Evolutionary conservation across 345 rosid species (phyloP).

Genomic region (Brassica incana): DNA sequence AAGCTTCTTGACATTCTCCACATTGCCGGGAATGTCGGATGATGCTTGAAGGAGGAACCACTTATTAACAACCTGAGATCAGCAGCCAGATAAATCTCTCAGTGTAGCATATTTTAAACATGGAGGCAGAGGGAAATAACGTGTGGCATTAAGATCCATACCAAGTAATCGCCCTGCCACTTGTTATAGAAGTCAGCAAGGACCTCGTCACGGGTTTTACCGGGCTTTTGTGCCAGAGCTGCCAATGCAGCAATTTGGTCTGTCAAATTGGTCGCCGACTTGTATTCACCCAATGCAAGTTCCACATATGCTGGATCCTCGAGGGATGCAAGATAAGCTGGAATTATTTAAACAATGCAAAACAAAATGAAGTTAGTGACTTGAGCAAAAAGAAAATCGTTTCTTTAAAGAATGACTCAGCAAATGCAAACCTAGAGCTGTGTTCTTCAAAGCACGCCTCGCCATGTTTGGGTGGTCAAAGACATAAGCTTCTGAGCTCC

Average conservation of each 20-base stretch:
- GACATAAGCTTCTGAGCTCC: conserved; percentile 71
- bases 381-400: neutral
- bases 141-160: conserved; percentile 32
- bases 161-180: conserved; percentile 90
- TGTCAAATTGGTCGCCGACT: conserved; percentile 84
- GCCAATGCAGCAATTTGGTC: conserved; percentile 93
- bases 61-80: conserved; percentile 81
- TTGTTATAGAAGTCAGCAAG: conserved; percentile 81
- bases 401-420: neutral
- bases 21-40: conserved; percentile 82
- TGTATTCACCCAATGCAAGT: conserved; percentile 72
- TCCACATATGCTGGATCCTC: conserved; percentile 56
- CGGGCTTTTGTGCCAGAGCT: conserved; percentile 77
- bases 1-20: conserved; percentile 75
- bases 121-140: neutral
- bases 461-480: conserved; percentile 87
- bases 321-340: conserved; percentile 86
- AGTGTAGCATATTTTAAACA: conserved; percentile 1
- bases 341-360: conserved; percentile 19
- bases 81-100: neutral
- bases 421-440: conserved; percentile 65
- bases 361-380: conserved; percentile 15
- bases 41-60: conserved; percentile 95
- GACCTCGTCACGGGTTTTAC: conserved; percentile 72
- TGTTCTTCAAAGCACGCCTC: conserved; percentile 81